Conservation (phyloP, 176 grass and related monocot species). For the maize (Zea mays) region Zm-B73-REFERENCE-NAM-5.0 NC_050098.1:58196501-58197000, state of each 20-base stretch:
- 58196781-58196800: no score
- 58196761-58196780: no score
- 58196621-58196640: constrained; percentile 96
- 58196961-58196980: constrained; percentile 95
- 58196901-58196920: constrained; percentile 24
- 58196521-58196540: constrained; percentile 36
- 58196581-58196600: constrained; percentile 96
- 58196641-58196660: constrained; percentile 97
- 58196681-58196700: no score
- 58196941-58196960: constrained; percentile 97
- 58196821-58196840: no score
- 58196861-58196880: constrained; percentile 15
- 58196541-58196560: constrained; percentile 59
- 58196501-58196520: constrained; percentile 20
- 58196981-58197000: constrained; percentile 82
- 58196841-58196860: no score
- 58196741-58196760: no score
- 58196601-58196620: constrained; percentile 84
- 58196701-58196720: no score
- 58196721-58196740: no score
- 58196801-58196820: no score
- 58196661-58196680: constrained; percentile 99
- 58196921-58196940: constrained; percentile 56
- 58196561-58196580: constrained; percentile 64
- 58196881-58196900: constrained; percentile 13